Evolutionary conservation across 768 basidiomycete species (phyloP), one percentile per base, ranked within the genome.

Genomic region (Sarcodon sp.): DNA sequence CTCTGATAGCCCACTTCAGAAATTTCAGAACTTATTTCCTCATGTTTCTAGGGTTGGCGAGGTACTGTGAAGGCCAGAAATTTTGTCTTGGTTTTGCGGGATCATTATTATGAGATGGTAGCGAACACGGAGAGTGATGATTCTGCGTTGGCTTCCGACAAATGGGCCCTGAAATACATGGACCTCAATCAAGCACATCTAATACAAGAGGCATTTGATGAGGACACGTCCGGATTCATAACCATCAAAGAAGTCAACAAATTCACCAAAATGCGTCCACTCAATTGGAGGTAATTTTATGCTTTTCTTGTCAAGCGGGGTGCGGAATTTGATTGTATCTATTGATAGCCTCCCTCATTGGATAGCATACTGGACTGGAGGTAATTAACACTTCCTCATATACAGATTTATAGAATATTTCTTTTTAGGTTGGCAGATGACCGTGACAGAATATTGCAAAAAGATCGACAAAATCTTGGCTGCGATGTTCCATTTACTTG

Each of bases 191-290:
- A 54, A 16, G 33, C 61, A 6, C 57, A 57, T 44, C 49, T 53
- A 1, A 60, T 63, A 15, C 43, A 55, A 43, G 66, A 65, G 44
- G 63, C 62, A 10, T 55, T 66, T 43, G 65, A 67, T 46, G 59
- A 62, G 27, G 63, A 67, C 44, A 57, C 58, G 2, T 64, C 62
- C 0, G 64, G 65, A 3, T 65, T 59, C 44, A 57, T 61, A 47
- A 60, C 59, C 1, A 56, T 65, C n/a, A 33, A 49, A 3, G 64
- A 67, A 45, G 58, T 64, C 13, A 67, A 67, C 45, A 45, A 41
- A 0, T 64, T 67, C 43, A 62, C 61, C 3, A 38, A 47, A 3
- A 47, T 53, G 18, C 48, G 55, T 6, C 65, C 62, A 1, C 10
- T 31, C 1, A 52, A 51, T 5, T 66, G 64, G 64, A 66, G 59